Evolutionary conservation across 768 basidiomycete species (phyloP), one percentile per base, ranked within the genome.

Genomic region (Sarcomyxa edulis): DNA sequence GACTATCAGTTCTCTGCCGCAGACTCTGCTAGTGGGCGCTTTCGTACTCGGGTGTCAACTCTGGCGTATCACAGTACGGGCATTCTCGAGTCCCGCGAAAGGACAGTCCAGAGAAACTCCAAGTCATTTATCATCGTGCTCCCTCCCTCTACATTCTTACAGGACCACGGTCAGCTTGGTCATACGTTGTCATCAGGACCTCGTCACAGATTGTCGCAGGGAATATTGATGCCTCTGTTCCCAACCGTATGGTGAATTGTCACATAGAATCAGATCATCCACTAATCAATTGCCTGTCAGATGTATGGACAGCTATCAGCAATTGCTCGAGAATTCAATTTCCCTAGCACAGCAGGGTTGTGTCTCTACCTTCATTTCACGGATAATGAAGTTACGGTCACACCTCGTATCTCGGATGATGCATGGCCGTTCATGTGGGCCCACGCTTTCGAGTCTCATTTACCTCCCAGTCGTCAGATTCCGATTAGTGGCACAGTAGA

Each of bases 401-500:
- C 76, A 10, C 85, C 87, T 18, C 76, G 87, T 14, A 74, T 91
- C 37, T 80, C 84, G 6, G 85, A 89, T 39, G 86, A 86, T 39
- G 71, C 74, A 7, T 92, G 89, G 89, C 70, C 71, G 37, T 59
- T 76, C 22, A 65, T 91, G 2, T 91, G 85, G 82, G 63, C 61
- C 26, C 74, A 81, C 52, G 61, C 77, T 43, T 68, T 78, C 29
- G 74, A 80, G 22, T 46, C 67, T 26, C 57, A 62, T 16, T 42
- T 58, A 15, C 48, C 56, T 3, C 45, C 37, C 10, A 39, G 12
- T 21, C 21, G 52, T 29, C 67, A 65, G 35, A 52, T 74, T 14
- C 81, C 86, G 0, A 81, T 94, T 40, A 69, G 76, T 30, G 92
- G 87, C 4, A 79, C 74, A 20, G 72, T 95, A 20, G 90, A 94